Conservation (phyloP, 1,284 basidiomycete species). For the Boletus sp. region DNA sequence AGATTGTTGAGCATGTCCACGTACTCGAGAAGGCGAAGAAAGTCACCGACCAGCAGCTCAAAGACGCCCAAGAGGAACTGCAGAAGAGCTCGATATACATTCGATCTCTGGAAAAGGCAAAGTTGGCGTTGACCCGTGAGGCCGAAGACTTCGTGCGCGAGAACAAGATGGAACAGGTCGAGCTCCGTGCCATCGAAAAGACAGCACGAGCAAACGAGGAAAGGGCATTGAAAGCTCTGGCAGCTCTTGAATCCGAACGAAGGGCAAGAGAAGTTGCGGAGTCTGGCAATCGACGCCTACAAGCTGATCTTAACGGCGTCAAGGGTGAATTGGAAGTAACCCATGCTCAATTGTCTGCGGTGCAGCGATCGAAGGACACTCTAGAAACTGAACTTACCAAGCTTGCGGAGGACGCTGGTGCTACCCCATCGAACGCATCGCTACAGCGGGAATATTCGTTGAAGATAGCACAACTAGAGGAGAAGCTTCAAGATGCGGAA, state of each 20-base stretch:
- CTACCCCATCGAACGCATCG: conserved; percentile 49
- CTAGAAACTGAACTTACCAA: conserved; percentile 69
- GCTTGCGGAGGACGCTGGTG: conserved; percentile 60
- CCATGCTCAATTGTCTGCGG: conserved; percentile 48
- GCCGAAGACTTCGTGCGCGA: conserved; percentile 82
- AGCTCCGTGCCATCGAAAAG: conserved; percentile 68
- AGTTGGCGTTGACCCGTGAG: conserved; percentile 74
- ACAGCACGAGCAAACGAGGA: conserved; percentile 59
- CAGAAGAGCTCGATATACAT: conserved; percentile 75
- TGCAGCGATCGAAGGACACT: conserved; percentile 63
- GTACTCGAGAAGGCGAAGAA: conserved; percentile 97
- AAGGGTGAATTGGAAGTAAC: conserved; percentile 55
- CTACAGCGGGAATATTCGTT: conserved; percentile 58
- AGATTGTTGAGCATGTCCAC: conserved; percentile 98
- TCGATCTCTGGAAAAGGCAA: conserved; percentile 81
- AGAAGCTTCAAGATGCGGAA: conserved; percentile 58
- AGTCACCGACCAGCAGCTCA: conserved; percentile 90
- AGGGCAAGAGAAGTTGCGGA: conserved; percentile 65
- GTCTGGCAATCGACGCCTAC: conserved; percentile 54
- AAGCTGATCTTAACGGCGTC: conserved; percentile 56
- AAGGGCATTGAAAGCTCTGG: conserved; percentile 51
- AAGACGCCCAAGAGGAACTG: conserved; percentile 76
- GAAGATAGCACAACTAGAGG: conserved; percentile 64
- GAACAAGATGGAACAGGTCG: conserved; percentile 71
- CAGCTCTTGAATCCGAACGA: conserved; percentile 65